phyloP scores from a whole-genome alignment of 75 land plant genomes.

The Isoetes taiwanensis region DNA sequence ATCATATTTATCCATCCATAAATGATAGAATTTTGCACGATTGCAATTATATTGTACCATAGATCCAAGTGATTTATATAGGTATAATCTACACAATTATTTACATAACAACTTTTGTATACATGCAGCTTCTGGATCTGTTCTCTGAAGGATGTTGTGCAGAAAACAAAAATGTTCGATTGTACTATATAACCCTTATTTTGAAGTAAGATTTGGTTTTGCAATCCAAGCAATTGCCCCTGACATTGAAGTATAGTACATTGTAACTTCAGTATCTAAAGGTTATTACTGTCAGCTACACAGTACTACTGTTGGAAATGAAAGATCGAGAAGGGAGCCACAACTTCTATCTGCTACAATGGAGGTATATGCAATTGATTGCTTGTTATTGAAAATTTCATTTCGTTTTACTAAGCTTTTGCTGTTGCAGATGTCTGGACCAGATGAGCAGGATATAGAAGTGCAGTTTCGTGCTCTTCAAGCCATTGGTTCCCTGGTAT shows the following conservation, averaged over 20 bases:
- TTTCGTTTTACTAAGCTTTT: not conserved
- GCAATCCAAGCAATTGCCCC: no score
- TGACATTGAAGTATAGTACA: no score
- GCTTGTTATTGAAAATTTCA: constrained; percentile 1
- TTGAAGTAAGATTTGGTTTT: constrained; percentile 98
- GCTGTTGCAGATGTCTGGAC: constrained; percentile 61
- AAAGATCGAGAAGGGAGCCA: constrained; percentile 82
- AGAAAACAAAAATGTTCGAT: constrained; percentile 61
- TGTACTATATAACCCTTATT: constrained; percentile 60
- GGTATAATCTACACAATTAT: no score
- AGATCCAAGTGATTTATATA: no score
- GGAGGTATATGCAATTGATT: constrained; percentile 34
- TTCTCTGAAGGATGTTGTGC: constrained; percentile 50
- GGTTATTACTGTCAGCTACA: no score
- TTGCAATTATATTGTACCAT: no score
- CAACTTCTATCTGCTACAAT: constrained; percentile 91
- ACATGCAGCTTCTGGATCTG: constrained; percentile 87
- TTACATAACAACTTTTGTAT: no score
- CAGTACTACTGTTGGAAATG: constrained; percentile 56
- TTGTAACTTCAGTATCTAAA: no score
- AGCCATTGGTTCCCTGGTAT: constrained; percentile 92
- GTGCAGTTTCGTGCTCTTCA: constrained; percentile 71
- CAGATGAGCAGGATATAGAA: constrained; percentile 53
- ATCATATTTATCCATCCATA: no score
- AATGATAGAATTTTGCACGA: no score